Percentiles rank a stretch among this genome's conserved stretches.
phyloP scores from a whole-genome alignment of 192 early-diverging fungal genomes.

The Coemansia sp. region DNA sequence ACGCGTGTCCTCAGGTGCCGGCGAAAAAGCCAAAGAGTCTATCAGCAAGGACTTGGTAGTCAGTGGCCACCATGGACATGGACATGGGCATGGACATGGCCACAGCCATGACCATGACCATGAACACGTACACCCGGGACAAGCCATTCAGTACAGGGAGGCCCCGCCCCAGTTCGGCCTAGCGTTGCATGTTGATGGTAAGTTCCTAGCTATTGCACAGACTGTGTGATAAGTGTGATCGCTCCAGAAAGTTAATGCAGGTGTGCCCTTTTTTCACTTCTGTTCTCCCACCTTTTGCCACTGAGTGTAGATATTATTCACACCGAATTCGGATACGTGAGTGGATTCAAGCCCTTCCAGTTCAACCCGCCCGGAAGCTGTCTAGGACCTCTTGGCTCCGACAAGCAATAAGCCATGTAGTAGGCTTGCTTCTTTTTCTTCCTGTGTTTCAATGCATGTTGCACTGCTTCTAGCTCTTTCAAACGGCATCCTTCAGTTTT shows the following conservation, averaged over 20 bases:
- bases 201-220: slow-evolving; percentile 8
- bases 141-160: slow-evolving; percentile 46
- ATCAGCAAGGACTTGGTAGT: slow-evolving; percentile 11
- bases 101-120: slow-evolving; percentile 31
- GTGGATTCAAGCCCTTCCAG: slow-evolving; percentile 56
- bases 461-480: background rate
- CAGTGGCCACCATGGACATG: slow-evolving; percentile 20
- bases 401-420: background rate
- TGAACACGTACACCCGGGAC: slow-evolving; percentile 36
- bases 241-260: background rate
- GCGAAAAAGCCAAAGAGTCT: slow-evolving; percentile 4
- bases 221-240: background rate
- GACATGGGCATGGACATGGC: slow-evolving; percentile 22
- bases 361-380: slow-evolving; percentile 56
- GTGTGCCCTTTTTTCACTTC: too few species aligned
- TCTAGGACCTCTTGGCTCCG: slow-evolving; percentile 36
- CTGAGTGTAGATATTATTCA: slow-evolving; percentile 50
- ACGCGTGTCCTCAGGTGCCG: background rate
- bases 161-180: slow-evolving; percentile 54
- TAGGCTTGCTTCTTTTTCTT: background rate
- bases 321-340: slow-evolving; percentile 51
- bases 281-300: background rate
- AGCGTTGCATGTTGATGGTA: slow-evolving; percentile 53
- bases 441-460: background rate
- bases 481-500: background rate